Base-by-base conservation (phyloP, 805 yeast species). In the Cyberlindnera japonica region DNA sequence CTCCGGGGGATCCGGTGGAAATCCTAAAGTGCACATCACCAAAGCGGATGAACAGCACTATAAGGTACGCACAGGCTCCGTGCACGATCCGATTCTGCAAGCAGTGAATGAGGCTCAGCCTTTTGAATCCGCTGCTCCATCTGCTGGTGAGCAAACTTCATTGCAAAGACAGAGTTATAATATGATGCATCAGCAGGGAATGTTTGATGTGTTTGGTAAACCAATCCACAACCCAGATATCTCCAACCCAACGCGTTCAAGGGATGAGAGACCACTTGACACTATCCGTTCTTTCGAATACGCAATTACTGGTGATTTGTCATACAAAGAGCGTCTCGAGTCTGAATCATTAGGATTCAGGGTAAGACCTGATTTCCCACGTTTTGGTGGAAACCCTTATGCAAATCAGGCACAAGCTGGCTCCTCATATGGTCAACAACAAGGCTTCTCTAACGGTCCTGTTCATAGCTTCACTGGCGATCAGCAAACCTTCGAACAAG, bases 21-120 rank as follows among this genome's bases (percentile, higher is more conserved):
- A 51, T 18, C 55, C 55, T 6, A 62, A 69, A 19, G 60, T 63
- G 20, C 69, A 71, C 48, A 55, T 77, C 41, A 69, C 79, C 9
- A 67, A 68, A 38, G 75, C 67, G 15, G 83, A 78, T 49, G 71
- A 68, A 25, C 68, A 68, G 35, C 66, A 77, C 45, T 73, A 77
- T 53, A 82, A 83, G 55, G 69, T 77, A 53, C 75, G 84, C 53
- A 72, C 88, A 1, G 80, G 79, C 29, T 76, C 83, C 40, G 79
- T 83, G 23, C 87, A 83, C 51, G 97, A 89, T 65, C 97, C 96
- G n/a, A 81, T 93, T 44, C 68, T 93, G 47, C 74, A 83, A 26
- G 99, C 99, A 3, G 95, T 93, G 33, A 89, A 84, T 58, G 98
- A 91, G 63, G 91, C 83, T 8, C 98, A 93, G 68, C 99, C 99